Conservation (phyloP, 2,329 filamentous ascomycete genomes). For the Thelonectria blattea region DNA sequence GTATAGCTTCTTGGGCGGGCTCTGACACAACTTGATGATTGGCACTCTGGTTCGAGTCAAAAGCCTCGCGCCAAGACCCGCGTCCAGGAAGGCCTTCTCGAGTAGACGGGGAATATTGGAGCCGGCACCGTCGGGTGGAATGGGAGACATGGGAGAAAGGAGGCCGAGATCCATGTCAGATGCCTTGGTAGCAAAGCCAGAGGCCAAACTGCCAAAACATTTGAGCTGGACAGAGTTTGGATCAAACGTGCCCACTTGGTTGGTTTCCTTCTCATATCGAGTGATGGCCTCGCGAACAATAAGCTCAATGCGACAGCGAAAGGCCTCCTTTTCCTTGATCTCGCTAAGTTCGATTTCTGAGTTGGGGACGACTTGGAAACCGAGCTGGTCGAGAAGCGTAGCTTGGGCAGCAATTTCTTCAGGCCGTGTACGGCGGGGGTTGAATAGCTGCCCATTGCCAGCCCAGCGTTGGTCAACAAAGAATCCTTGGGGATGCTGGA, state of each 20-base stretch:
- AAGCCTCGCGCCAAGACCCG: slow-evolving; percentile 76
- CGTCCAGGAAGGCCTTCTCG: slow-evolving; percentile 74
- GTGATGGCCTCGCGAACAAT: slow-evolving; percentile 67
- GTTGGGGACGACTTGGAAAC: slow-evolving; percentile 52
- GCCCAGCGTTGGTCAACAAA: slow-evolving; percentile 20
- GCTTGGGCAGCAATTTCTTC: slow-evolving; percentile 59
- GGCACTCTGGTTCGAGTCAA: slow-evolving; percentile 81
- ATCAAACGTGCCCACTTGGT: slow-evolving; percentile 53
- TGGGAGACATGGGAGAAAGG: slow-evolving; percentile 66
- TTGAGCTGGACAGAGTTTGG: slow-evolving; percentile 67
- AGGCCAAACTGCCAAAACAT: slow-evolving; percentile 82
- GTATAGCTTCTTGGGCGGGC: slow-evolving; percentile 66
- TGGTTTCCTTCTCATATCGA: slow-evolving; percentile 54
- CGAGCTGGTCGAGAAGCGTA: slow-evolving; percentile 56
- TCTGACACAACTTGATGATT: slow-evolving; percentile 85
- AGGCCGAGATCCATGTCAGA: slow-evolving; percentile 91
- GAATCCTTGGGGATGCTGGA: slow-evolving; percentile 13
- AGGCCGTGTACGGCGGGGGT: slow-evolving; percentile 33
- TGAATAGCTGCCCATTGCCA: slow-evolving; percentile 28
- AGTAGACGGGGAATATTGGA: slow-evolving; percentile 75
- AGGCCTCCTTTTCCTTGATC: slow-evolving; percentile 72
- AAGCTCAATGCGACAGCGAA: slow-evolving; percentile 68
- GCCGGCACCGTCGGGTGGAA: slow-evolving; percentile 58
- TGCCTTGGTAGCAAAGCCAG: slow-evolving; percentile 85
- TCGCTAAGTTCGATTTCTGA: slow-evolving; percentile 70